Evolutionary conservation across 352 stramenopile species (phyloP).

Genomic region (Globisporangium nagaii): DNA sequence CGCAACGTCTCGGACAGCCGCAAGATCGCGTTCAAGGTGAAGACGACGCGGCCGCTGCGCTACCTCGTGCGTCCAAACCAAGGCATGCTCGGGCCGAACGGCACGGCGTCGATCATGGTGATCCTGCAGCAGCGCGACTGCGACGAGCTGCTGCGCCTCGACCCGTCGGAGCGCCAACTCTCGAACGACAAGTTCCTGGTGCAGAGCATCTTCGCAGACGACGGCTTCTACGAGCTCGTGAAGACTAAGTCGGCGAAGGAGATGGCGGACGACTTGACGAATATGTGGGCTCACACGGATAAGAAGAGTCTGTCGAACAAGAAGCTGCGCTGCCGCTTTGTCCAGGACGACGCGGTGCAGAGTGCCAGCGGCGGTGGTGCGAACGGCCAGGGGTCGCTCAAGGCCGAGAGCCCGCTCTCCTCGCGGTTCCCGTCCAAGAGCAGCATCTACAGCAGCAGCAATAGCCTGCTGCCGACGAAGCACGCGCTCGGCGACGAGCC

Average conservation of each 20-base stretch:
- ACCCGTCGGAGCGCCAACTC: conserved; percentile 69
- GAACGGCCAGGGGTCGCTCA: neutral
- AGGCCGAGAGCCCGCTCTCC: conserved; percentile 6
- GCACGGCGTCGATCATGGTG: conserved; percentile 74
- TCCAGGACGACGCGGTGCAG: conserved; percentile 38
- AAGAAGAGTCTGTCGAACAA: conserved; percentile 83
- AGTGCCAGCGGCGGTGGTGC: neutral
- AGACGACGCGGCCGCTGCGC: conserved; percentile 83
- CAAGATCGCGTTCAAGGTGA: conserved; percentile 88
- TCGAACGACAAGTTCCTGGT: conserved; percentile 90
- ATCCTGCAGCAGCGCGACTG: conserved; percentile 88
- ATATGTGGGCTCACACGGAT: conserved; percentile 80
- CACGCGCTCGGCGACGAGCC: conserved; percentile 17
- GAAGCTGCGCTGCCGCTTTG: conserved; percentile 84
- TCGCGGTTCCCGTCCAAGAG: conserved; percentile 13
- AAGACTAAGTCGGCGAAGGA: conserved; percentile 86
- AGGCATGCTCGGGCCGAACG: conserved; percentile 74
- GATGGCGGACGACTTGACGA: conserved; percentile 83
- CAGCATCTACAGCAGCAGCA: conserved; percentile 25
- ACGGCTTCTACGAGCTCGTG: conserved; percentile 80
- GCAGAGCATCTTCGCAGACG: conserved; percentile 81
- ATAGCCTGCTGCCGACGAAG: conserved; percentile 11
- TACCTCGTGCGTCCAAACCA: conserved; percentile 89
- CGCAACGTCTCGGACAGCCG: conserved; percentile 74
- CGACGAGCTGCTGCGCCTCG: conserved; percentile 76